phyloP scores from a whole-genome alignment of 2,329 filamentous ascomycete genomes.

The Trichoderma endophyticum region DNA sequence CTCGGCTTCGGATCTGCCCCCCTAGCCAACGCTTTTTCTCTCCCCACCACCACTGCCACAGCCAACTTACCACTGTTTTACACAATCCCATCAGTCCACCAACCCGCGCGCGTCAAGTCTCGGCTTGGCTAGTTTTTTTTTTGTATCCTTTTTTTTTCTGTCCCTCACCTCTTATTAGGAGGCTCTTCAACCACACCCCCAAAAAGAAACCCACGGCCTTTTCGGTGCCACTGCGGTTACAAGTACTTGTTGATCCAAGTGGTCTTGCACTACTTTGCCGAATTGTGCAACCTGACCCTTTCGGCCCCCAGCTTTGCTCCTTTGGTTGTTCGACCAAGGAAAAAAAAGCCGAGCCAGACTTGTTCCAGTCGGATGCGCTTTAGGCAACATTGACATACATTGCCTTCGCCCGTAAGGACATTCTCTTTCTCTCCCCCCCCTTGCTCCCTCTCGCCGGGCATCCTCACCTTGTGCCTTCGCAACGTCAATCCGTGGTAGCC shows the following conservation, averaged over 20 bases:
- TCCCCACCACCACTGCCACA: conserved; percentile 9
- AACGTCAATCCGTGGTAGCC: conserved; percentile 12
- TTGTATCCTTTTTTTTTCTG: background rate
- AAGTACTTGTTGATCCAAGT: conserved; percentile 18
- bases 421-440: conserved; percentile 20
- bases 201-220: conserved; percentile 2
- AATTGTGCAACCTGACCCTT: conserved; percentile 25
- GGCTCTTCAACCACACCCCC: conserved; percentile 14
- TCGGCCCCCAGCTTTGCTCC: conserved; percentile 23
- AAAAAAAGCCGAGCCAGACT: conserved; percentile 21
- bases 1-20: conserved; percentile 16
- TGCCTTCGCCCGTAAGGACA: conserved; percentile 38
- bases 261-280: conserved; percentile 20
- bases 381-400: conserved; percentile 27
- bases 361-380: conserved; percentile 26
- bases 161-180: conserved; percentile 4
- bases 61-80: background rate
- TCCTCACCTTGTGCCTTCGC: conserved; percentile 22
- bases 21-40: conserved; percentile 11
- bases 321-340: conserved; percentile 23
- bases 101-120: conserved; percentile 12
- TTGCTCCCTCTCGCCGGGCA: conserved; percentile 21
- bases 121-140: background rate
- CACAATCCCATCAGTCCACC: conserved; percentile 3
- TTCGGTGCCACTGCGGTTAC: conserved; percentile 17